Conservation (phyloP, 371 early-diverging fungal genomes). For the Rhizopus arrhizus region DNA sequence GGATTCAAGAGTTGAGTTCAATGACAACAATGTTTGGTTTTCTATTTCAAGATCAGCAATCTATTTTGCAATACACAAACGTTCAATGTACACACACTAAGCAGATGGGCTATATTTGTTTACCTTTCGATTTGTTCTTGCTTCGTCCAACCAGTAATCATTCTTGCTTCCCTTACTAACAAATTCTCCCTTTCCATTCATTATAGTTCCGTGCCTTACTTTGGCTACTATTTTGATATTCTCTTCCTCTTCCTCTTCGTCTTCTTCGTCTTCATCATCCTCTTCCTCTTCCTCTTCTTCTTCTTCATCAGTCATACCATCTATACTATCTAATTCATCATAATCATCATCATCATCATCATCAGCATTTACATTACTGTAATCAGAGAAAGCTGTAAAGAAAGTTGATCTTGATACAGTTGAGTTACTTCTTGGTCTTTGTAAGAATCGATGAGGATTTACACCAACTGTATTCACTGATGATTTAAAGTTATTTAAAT, state of each 20-base stretch:
- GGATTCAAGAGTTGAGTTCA: constrained; percentile 49
- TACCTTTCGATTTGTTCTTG: constrained; percentile 39
- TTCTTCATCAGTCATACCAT: constrained; percentile 25
- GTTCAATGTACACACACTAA: not conserved
- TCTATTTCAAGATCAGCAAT: constrained; percentile 58
- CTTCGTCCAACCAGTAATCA: constrained; percentile 37
- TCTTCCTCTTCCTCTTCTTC: constrained; percentile 23
- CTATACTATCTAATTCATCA: constrained; percentile 21
- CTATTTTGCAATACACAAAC: constrained; percentile 22
- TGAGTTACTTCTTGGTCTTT: constrained; percentile 36
- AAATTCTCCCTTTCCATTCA: constrained; percentile 56
- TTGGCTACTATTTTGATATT: constrained; percentile 44
- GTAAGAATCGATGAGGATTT: constrained; percentile 31
- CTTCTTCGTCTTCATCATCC: constrained; percentile 13
- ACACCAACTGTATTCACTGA: constrained; percentile 22
- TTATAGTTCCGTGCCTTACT: constrained; percentile 49
- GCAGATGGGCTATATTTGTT: not conserved
- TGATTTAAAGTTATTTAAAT: constrained; percentile 18
- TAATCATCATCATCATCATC: constrained; percentile 7
- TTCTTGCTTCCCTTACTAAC: constrained; percentile 35
- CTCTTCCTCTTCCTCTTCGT: constrained; percentile 2
- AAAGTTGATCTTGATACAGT: constrained; percentile 29
- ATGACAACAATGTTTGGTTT: constrained; percentile 45
- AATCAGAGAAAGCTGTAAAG: constrained; percentile 15
- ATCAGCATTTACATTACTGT: not conserved